These are phyloP conservation scores for Hemisphaericaspora subhashii DNA, from an alignment of 1,139 yeast genomes.

Conservation along the genomic window DNA sequence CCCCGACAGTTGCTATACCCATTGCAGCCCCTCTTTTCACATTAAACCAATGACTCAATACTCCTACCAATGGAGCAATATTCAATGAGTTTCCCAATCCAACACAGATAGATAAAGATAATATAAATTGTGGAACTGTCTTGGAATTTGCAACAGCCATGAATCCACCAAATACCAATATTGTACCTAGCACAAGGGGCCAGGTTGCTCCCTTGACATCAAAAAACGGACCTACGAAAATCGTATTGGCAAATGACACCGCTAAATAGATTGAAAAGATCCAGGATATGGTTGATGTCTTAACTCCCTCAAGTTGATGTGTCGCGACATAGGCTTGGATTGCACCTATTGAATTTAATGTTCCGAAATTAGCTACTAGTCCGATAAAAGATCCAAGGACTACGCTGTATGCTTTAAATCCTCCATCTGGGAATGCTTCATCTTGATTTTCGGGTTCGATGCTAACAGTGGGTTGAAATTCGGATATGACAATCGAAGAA, in stretches of 20 bases:
- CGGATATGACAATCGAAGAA: too few relatives aligned
- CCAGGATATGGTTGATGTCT: conserved; percentile 30
- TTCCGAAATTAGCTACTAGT: conserved; percentile 32
- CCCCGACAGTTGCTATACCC: conserved; percentile 41
- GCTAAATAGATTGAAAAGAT: conserved; percentile 38
- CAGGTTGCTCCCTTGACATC: conserved; percentile 33
- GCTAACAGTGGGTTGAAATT: too few relatives aligned
- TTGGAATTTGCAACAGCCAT: conserved; percentile 34
- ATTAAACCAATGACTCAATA: conserved; percentile 40
- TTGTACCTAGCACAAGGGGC: conserved; percentile 27
- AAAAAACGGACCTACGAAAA: conserved; percentile 38
- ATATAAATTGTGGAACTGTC: conserved; percentile 34
- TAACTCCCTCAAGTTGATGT: conserved; percentile 28
- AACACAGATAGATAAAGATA: conserved; percentile 34
- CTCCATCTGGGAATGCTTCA: too few relatives aligned
- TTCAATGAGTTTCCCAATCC: conserved; percentile 38
- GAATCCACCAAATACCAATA: conserved; percentile 31
- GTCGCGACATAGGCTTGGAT: conserved; percentile 34
- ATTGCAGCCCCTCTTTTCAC: conserved; percentile 35
- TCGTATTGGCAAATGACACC: conserved; percentile 31
- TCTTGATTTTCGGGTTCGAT: too few relatives aligned
- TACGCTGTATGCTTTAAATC: conserved; percentile 31
- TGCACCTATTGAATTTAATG: conserved; percentile 37
- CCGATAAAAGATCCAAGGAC: conserved; percentile 38
- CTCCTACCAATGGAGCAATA: conserved; percentile 39